Evolutionary conservation across 306 rosid species (phyloP).

Genomic region (Inga leiocalycina): DNA sequence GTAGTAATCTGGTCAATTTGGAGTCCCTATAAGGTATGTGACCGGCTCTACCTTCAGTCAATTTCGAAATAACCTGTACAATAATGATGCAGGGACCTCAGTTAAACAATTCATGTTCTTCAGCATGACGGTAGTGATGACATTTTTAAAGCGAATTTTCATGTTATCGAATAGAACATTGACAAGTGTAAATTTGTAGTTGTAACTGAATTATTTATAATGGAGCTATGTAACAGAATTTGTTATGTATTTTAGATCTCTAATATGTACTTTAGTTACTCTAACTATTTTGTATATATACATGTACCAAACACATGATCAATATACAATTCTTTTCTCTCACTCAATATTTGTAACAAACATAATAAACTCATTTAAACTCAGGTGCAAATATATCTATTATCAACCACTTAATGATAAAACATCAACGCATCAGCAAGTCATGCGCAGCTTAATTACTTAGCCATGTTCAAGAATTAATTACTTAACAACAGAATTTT

Average conservation of each 20-base stretch:
- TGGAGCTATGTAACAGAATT: too few relatives aligned
- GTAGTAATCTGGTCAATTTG: slow-evolving; percentile 93
- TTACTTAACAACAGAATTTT: too few relatives aligned
- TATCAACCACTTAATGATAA: background rate
- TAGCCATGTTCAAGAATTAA: background rate
- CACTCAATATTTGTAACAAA: too few relatives aligned
- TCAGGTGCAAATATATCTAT: background rate
- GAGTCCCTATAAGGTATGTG: slow-evolving; percentile 98
- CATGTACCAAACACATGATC: too few relatives aligned
- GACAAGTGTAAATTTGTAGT: too few relatives aligned
- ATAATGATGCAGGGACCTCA: background rate
- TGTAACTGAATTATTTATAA: too few relatives aligned
- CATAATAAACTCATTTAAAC: background rate
- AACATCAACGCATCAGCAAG: background rate
- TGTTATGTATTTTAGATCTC: too few relatives aligned
- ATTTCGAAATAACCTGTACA: slow-evolving; percentile 89
- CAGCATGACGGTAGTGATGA: background rate
- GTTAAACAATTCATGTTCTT: background rate
- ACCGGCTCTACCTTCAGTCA: slow-evolving; percentile 86
- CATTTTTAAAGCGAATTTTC: background rate
- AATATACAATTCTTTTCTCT: too few relatives aligned
- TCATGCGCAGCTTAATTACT: background rate
- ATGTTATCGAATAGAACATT: background rate
- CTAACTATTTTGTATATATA: too few relatives aligned
- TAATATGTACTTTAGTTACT: too few relatives aligned